These are phyloP conservation scores for Dothistroma septosporum DNA, from an alignment of 2,329 filamentous ascomycete genomes.

Conservation along the genomic window DNA sequence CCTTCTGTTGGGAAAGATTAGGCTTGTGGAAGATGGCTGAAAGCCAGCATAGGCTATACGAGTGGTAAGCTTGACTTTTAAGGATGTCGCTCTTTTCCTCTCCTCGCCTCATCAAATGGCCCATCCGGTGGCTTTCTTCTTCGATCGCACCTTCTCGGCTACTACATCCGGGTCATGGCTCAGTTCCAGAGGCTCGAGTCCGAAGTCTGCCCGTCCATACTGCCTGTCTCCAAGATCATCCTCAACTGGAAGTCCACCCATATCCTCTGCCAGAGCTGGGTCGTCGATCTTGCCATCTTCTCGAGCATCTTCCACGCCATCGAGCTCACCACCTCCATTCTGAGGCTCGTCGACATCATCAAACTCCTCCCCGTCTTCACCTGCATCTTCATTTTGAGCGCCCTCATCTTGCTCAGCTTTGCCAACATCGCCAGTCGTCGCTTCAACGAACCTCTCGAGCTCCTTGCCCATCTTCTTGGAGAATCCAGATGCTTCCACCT, in stretches of 20 bases:
- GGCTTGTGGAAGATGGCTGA: too few relatives aligned
- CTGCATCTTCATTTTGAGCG: slow-evolving; percentile 38
- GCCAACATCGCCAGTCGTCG: slow-evolving; percentile 52
- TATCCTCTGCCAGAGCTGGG: slow-evolving; percentile 23
- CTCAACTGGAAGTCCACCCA: slow-evolving; percentile 21
- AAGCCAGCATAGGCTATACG: too few relatives aligned
- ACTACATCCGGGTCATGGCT: slow-evolving; percentile 27
- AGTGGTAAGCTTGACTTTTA: neutral
- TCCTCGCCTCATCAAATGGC: slow-evolving; percentile 28
- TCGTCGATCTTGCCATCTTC: slow-evolving; percentile 22
- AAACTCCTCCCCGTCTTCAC: slow-evolving; percentile 37
- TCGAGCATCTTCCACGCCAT: slow-evolving; percentile 10
- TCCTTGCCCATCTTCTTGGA: slow-evolving; percentile 97
- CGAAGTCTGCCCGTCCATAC: slow-evolving; percentile 18
- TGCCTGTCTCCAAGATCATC: slow-evolving; percentile 20
- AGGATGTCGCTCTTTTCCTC: neutral
- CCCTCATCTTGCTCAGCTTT: slow-evolving; percentile 33
- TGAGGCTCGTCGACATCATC: slow-evolving; percentile 18
- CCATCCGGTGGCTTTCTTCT: slow-evolving; percentile 38
- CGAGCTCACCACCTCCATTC: slow-evolving; percentile 16
- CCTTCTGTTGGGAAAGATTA: too few relatives aligned
- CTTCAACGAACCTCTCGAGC: slow-evolving; percentile 82
- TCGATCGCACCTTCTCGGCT: slow-evolving; percentile 31
- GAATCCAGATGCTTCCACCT: slow-evolving; percentile 89
- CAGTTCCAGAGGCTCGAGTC: slow-evolving; percentile 31